Evolutionary conservation across 1,139 yeast genomes (phyloP).

Genomic region (Geotrichum phurueaensis): DNA sequence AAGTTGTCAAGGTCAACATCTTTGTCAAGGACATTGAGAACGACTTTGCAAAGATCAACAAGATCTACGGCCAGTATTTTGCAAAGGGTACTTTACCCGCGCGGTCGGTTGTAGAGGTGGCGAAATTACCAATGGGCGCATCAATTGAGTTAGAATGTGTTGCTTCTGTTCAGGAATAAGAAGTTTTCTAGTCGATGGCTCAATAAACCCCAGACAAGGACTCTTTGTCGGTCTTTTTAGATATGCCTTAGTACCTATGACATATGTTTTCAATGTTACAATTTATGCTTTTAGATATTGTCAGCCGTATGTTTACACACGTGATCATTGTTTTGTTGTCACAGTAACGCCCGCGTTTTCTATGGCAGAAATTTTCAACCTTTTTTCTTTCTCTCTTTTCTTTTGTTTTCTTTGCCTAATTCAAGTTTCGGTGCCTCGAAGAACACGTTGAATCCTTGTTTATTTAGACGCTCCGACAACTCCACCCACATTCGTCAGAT

Average conservation of each 20-base stretch:
- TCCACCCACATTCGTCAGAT: neutral
- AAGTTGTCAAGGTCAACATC: slow-evolving; percentile 76
- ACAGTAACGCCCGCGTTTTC: neutral
- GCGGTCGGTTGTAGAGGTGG: slow-evolving; percentile 91
- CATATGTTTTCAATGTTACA: neutral
- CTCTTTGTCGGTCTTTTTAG: no score
- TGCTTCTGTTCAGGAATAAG: slow-evolving; percentile 39
- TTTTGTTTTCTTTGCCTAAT: neutral
- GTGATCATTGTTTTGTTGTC: neutral
- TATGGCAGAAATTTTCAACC: neutral
- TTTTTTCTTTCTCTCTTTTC: neutral
- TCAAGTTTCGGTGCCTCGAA: neutral
- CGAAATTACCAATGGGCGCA: slow-evolving; percentile 75
- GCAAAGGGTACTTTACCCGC: slow-evolving; percentile 76
- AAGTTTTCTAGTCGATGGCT: neutral
- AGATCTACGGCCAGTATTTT: slow-evolving; percentile 77
- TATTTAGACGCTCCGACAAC: neutral
- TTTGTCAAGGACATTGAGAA: slow-evolving; percentile 77
- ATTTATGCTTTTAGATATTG: no score
- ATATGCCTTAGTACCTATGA: neutral
- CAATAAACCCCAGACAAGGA: neutral
- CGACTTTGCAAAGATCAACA: slow-evolving; percentile 74
- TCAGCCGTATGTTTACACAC: neutral
- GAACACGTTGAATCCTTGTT: neutral
- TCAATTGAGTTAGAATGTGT: slow-evolving; percentile 65